A percentile compares a stretch with the other conserved stretches of the same genome.
Conservation (phyloP, 805 yeast species). For the Starmerella asiatica region DNA sequence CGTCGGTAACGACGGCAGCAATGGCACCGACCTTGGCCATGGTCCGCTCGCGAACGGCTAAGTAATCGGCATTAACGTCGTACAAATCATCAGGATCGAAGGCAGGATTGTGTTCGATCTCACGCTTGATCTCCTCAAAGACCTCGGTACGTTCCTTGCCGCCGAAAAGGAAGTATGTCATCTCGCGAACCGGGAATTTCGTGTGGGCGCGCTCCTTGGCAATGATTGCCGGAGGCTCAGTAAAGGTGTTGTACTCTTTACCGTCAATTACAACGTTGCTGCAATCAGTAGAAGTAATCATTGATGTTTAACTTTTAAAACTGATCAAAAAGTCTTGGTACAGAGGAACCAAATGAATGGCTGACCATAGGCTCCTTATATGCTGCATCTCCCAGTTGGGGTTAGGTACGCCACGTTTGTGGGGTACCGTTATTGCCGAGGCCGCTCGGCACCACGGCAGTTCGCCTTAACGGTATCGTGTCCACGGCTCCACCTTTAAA, state of each 20-base stretch:
- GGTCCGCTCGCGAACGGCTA: slow-evolving; percentile 27
- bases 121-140: slow-evolving; percentile 29
- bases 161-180: slow-evolving; percentile 35
- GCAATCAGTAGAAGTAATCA: slow-evolving; percentile 6
- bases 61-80: slow-evolving; percentile 34
- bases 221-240: slow-evolving; percentile 29
- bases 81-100: slow-evolving; percentile 33
- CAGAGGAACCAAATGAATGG: background rate
- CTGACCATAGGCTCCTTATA: background rate
- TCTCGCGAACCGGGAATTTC: slow-evolving; percentile 26
- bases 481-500: too few relatives aligned
- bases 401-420: background rate
- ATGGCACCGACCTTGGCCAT: slow-evolving; percentile 23
- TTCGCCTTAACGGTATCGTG: too few relatives aligned
- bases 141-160: slow-evolving; percentile 29
- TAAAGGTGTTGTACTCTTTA: slow-evolving; percentile 21
- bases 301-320: too few relatives aligned
- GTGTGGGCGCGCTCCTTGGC: slow-evolving; percentile 30
- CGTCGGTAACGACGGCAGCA: slow-evolving; percentile 20
- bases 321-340: background rate
- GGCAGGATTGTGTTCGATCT: slow-evolving; percentile 42
- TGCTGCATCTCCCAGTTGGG: background rate
- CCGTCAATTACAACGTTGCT: slow-evolving; percentile 19
- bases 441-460: background rate
- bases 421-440: background rate